Base-by-base conservation (phyloP, 345 rosid genomes). In the Eucalyptus melliodora region DNA sequence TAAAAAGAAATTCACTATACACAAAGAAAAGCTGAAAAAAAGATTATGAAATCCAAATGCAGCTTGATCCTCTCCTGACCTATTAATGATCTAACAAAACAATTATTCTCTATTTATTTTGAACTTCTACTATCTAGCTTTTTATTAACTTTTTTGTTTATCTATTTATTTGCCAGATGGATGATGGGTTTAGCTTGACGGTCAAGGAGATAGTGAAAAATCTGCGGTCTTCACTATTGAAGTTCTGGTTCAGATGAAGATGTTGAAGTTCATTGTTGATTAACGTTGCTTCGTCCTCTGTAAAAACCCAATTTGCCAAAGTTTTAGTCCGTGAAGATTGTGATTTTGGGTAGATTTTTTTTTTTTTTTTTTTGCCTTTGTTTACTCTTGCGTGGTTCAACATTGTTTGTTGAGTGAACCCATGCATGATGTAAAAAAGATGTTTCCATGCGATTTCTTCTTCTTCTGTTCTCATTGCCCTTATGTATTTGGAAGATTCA, bases 201-300 rank as follows among this genome's bases (percentile, higher is more conserved):
- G 81, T 87, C 27, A 91, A 90, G 88, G 93, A 91, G 85, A 50
- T 93, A 16, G 90, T 91, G 87, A 90, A 65, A 49, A 93, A 90
- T n/a, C 87, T 93, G 16, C 90, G 91, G 30, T 77, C 85, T 77
- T 77, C 88, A 34, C 13, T 77, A 45, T 40, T 40, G 85, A 37
- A 77, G 47, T 77, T 40, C 83, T 37, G 83, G 83, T 19, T 37
- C 85, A 40, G 13, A 24, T 40, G 47, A 77, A 77, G 47, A 44
- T 40, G 85, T 40, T 23, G 85, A 40, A 21, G 85, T 21, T 37
- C 47, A 40, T 23, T 40, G 85, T 11, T 40, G 47, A 17, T 40
- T 77, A 16, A 40, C 24, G 85, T 40, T 77, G 47, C 85, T 21
- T 21, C 47, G 15, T 77, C 47, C 83, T 40, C 47, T 6, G 85